Conservation (phyloP, 805 yeast species). For the Ogataea corticis region DNA sequence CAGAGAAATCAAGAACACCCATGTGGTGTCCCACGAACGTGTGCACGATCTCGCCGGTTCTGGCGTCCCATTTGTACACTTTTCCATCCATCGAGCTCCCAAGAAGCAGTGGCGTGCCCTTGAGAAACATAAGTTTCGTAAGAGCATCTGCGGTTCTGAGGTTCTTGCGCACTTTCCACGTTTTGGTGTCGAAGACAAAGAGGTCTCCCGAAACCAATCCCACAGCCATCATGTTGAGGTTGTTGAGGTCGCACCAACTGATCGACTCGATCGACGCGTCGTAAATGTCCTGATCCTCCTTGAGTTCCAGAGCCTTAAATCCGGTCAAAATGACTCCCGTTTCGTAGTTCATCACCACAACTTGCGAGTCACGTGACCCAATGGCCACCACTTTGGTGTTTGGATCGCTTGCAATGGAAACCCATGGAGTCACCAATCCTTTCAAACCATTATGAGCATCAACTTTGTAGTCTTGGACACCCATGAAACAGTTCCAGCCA, state of each 20-base stretch:
- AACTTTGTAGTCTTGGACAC: conserved; percentile 66
- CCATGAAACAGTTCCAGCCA: conserved; percentile 87
- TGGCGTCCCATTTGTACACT: conserved; percentile 83
- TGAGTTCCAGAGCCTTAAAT: conserved; percentile 63
- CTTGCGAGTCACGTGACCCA: conserved; percentile 86
- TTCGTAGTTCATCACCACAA: conserved; percentile 74
- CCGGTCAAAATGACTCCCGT: conserved; percentile 69
- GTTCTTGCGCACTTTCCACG: conserved; percentile 82
- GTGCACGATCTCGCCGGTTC: conserved; percentile 77
- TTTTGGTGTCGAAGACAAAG: conserved; percentile 75
- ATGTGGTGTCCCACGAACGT: conserved; percentile 89
- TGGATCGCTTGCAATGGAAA: conserved; percentile 58
- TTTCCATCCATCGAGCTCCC: conserved; percentile 85
- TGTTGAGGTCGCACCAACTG: conserved; percentile 64
- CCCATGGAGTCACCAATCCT: conserved; percentile 87
- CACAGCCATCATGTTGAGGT: conserved; percentile 67
- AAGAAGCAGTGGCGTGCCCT: conserved; percentile 53
- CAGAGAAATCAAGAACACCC: conserved; percentile 87
- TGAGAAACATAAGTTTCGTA: conserved; percentile 72
- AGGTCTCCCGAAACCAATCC: conserved; percentile 90
- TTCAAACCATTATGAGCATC: conserved; percentile 60
- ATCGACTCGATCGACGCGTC: conserved; percentile 79
- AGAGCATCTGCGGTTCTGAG: conserved; percentile 77
- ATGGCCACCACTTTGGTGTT: conserved; percentile 58
- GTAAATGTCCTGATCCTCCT: conserved; percentile 54